These are phyloP conservation scores for Phytophthora crassamura DNA, from an alignment of 352 stramenopile genomes.

Conservation along the genomic window DNA sequence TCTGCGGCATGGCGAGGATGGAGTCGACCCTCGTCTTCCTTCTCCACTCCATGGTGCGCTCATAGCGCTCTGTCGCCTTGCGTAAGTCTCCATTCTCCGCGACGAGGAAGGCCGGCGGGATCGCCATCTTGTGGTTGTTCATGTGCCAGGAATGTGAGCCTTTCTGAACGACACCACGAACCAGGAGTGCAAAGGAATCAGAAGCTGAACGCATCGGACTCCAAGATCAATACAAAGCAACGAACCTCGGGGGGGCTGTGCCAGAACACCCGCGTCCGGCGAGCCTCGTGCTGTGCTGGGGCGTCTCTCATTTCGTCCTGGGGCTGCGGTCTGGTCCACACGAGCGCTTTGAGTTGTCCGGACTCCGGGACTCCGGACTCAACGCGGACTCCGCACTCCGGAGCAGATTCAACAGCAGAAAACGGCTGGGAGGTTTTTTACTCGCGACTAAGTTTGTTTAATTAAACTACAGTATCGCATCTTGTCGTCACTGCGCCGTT, in stretches of 20 bases:
- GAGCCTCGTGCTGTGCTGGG: not conserved
- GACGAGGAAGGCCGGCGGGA: constrained; percentile 63
- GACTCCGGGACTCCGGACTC: no score
- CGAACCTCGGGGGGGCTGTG: constrained; percentile 18
- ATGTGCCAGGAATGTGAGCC: constrained; percentile 28
- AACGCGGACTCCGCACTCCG: not conserved
- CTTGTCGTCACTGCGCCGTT: constrained; percentile 22
- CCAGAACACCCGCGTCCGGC: constrained; percentile 7
- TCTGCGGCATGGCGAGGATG: constrained; percentile 65
- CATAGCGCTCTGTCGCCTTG: constrained; percentile 67
- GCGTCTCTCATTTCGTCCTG: constrained; percentile 1
- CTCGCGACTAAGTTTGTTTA: constrained; percentile 22
- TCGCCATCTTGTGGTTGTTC: constrained; percentile 28
- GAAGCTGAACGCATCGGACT: constrained; percentile 10
- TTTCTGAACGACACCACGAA: constrained; percentile 30
- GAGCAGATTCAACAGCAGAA: constrained; percentile 16
- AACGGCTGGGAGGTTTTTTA: constrained; percentile 26
- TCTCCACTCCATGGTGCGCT: constrained; percentile 77
- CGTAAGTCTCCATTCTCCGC: constrained; percentile 66
- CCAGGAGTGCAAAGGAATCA: constrained; percentile 6
- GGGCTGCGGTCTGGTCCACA: not conserved
- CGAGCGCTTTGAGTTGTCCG: no score
- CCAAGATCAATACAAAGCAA: not conserved
- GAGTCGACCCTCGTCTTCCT: constrained; percentile 72
- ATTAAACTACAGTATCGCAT: not conserved